Percentiles rank a stretch among this genome's conserved stretches.
Evolutionary conservation across 2,329 filamentous ascomycete species (phyloP).

Genomic region (Fonsecaea monophora): DNA sequence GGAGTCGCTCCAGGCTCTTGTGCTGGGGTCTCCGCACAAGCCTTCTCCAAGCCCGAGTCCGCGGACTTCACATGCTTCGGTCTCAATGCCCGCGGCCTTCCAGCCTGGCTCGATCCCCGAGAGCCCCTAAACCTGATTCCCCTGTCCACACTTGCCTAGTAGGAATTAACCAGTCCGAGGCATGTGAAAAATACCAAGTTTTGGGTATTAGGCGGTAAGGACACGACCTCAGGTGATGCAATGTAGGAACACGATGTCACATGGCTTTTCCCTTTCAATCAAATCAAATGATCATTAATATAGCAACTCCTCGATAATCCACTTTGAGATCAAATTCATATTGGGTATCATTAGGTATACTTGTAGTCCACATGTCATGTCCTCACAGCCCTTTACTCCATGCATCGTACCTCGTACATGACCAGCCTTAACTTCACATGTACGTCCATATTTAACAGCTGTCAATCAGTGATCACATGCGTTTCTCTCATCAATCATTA

Average conservation of each 20-base stretch:
- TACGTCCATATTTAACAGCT: not conserved
- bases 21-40: not conserved
- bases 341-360: not conserved
- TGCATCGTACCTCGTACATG: not conserved
- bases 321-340: not conserved
- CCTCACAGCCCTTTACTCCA: not conserved
- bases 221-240: not conserved
- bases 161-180: not conserved
- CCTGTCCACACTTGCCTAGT: not conserved
- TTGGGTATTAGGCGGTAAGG: not conserved
- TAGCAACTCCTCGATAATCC: not conserved
- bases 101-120: not conserved
- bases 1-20: not conserved
- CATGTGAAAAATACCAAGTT: slow-evolving; percentile 1
- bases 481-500: slow-evolving; percentile 1
- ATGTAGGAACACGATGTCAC: not conserved
- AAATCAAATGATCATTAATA: not conserved
- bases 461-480: not conserved
- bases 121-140: not conserved
- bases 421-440: not conserved
- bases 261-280: slow-evolving; percentile 2
- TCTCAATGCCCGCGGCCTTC: not conserved
- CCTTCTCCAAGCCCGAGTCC: not conserved
- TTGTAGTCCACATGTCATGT: not conserved
- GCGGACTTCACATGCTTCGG: slow-evolving; percentile 11